phyloP scores from a whole-genome alignment of 306 rosid genomes.

The Alnus rubra region DNA sequence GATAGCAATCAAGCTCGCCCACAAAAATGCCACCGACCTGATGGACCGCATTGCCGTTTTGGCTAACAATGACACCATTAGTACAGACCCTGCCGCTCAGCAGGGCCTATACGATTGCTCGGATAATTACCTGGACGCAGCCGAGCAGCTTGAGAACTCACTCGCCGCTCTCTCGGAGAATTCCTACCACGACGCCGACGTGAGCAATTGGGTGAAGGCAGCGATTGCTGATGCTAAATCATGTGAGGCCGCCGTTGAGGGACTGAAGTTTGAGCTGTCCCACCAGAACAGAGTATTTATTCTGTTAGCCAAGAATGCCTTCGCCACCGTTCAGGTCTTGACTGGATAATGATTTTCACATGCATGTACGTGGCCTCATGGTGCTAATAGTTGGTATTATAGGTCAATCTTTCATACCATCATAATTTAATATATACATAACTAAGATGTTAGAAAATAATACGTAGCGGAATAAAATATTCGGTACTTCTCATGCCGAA shows the following conservation, averaged over 20 bases:
- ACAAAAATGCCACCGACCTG: conserved; percentile 38
- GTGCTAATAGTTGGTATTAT: neutral
- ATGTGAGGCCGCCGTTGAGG: conserved; percentile 10
- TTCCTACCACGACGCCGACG: conserved; percentile 28
- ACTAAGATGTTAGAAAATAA: neutral
- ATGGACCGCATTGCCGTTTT: conserved; percentile 24
- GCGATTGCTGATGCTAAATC: conserved; percentile 26
- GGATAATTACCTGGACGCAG: conserved; percentile 41
- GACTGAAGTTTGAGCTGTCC: neutral
- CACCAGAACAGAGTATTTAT: conserved; percentile 23
- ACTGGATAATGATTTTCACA: neutral
- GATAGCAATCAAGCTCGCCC: conserved; percentile 33
- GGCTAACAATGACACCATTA: conserved; percentile 4
- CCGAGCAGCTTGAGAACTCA: conserved; percentile 44
- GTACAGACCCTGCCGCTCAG: conserved; percentile 1
- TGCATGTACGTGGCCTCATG: neutral
- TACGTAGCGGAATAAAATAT: too few relatives aligned
- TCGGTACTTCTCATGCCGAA: too few relatives aligned
- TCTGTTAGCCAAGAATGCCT: conserved; percentile 30
- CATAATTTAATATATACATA: neutral
- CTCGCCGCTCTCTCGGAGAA: conserved; percentile 5
- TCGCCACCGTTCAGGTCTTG: neutral
- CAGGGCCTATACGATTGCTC: conserved; percentile 38
- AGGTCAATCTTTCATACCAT: neutral
- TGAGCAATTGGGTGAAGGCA: conserved; percentile 30